Evolutionary conservation across 2,329 filamentous ascomycete species (phyloP).

Genomic region (Ophiostoma quercus): DNA sequence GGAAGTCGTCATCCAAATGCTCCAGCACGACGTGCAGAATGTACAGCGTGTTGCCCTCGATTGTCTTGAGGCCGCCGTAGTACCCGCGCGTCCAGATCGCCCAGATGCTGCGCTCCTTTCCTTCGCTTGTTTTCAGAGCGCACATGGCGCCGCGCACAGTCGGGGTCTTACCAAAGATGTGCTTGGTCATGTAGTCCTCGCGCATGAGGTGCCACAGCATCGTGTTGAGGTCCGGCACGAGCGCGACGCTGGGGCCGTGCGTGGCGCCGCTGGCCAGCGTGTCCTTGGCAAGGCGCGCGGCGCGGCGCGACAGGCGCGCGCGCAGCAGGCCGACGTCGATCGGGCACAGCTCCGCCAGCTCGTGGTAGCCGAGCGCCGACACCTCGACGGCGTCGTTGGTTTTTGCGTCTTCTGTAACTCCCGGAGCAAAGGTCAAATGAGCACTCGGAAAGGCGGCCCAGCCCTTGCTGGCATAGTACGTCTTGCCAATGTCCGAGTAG

Average conservation of each 20-base stretch:
- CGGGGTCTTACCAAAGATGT: constrained; percentile 54
- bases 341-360: constrained; percentile 57
- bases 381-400: constrained; percentile 14
- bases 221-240: constrained; percentile 62
- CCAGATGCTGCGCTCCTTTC: constrained; percentile 57
- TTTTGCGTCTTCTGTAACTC: neutral
- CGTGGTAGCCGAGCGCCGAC: constrained; percentile 49
- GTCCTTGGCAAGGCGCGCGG: constrained; percentile 18
- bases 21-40: constrained; percentile 66
- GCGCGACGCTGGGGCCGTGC: constrained; percentile 50
- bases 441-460: constrained; percentile 71
- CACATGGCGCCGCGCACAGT: constrained; percentile 66
- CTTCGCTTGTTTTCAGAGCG: constrained; percentile 41
- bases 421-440: constrained; percentile 60
- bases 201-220: constrained; percentile 74
- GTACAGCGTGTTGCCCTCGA: constrained; percentile 62
- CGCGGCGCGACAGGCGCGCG: constrained; percentile 40
- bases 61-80: constrained; percentile 49
- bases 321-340: constrained; percentile 61
- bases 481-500: constrained; percentile 80
- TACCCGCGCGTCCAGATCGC: constrained; percentile 66
- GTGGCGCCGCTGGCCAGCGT: constrained; percentile 23
- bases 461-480: constrained; percentile 70
- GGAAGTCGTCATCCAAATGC: constrained; percentile 45
- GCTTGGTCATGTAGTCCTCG: constrained; percentile 69